Evolutionary conservation across 495 filamentous ascomycete genomes (phyloP).

Genomic region (Daldinia concentrica): DNA sequence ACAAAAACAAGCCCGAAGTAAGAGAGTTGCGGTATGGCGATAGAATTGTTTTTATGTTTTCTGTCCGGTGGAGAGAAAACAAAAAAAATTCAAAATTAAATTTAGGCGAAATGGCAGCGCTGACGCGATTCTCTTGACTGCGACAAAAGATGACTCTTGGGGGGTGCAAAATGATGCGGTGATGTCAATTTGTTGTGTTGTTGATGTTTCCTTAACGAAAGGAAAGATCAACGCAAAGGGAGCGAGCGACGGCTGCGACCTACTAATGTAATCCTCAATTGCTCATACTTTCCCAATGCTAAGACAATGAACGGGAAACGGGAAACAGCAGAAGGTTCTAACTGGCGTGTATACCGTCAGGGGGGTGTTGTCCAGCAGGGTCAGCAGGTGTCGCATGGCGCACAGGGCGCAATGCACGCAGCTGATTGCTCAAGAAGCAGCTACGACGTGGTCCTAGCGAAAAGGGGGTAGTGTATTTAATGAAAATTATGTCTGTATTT

Average conservation of each 20-base stretch:
- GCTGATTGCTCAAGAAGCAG: conserved; percentile 30
- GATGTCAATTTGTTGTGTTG: conserved; percentile 56
- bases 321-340: conserved; percentile 15
- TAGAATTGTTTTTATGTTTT: conserved; percentile 48
- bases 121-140: conserved; percentile 63
- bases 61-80: conserved; percentile 40
- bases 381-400: conserved; percentile 38
- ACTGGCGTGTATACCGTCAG: conserved; percentile 1
- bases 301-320: conserved; percentile 24
- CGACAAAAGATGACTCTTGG: conserved; percentile 63
- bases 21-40: conserved; percentile 51
- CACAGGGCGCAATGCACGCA: conserved; percentile 34
- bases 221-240: conserved; percentile 47
- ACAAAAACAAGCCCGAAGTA: conserved; percentile 48
- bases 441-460: conserved; percentile 29
- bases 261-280: conserved; percentile 40
- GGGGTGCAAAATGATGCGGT: conserved; percentile 51
- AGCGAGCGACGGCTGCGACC: conserved; percentile 35
- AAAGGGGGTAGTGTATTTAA: conserved; percentile 34
- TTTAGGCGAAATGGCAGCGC: conserved; percentile 54
- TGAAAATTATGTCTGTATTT: conserved; percentile 12
- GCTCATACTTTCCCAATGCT: conserved; percentile 22
- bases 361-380: conserved; percentile 30
- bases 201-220: conserved; percentile 52
- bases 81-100: conserved; percentile 43